Base-by-base conservation (phyloP, 2,329 filamentous ascomycete genomes). In the Monilinia fructigena region DNA sequence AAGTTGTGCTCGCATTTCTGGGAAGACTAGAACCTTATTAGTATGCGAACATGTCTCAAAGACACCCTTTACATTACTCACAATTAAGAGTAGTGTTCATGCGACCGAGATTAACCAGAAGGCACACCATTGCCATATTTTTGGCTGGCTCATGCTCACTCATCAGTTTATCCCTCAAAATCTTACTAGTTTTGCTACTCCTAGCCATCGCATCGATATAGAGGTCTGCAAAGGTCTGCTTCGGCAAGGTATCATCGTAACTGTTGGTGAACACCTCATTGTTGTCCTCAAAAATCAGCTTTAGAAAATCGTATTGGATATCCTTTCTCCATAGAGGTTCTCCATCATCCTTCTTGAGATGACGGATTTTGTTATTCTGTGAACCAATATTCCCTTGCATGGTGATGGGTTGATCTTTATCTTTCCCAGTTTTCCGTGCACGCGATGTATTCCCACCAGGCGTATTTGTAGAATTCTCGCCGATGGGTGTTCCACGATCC, bases 51-150 rank as follows among this genome's bases (percentile, higher is more conserved):
- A 56, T 47, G 66, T 11, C 26, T 12, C 20, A 47, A 66, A 67
- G 63, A 11, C 12, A 45, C 16, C 40, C 2, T 42, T 42, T 5
- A 14, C 12, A 56, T 11, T 65, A 78, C 87, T 76, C 82, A 97
- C 93, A 98, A 76, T 99, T 99, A 58, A 99, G 82, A 0, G 95
- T 99, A 1, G 95, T 99, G 79, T 99, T 99, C 95, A 99, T 99
- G 70, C 95, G 86, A 67, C 95, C 95, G 70, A 99, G 91, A 75
- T 99, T 99, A 77, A 99, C 95, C 74, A 99, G 81, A 71, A 99
- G 81, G 79, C 95, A 99, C 67, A 99, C 94, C 95, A 99, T 99
- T 63, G 95, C 95, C 95, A 99, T 99, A 75, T 92, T 94, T 77
- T 97, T 93, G 47, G 94, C 95, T 28, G 93, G 93, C 70, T 92